Conservation (phyloP, 495 filamentous ascomycete species). For the Astrothelium subdiscretum region DNA sequence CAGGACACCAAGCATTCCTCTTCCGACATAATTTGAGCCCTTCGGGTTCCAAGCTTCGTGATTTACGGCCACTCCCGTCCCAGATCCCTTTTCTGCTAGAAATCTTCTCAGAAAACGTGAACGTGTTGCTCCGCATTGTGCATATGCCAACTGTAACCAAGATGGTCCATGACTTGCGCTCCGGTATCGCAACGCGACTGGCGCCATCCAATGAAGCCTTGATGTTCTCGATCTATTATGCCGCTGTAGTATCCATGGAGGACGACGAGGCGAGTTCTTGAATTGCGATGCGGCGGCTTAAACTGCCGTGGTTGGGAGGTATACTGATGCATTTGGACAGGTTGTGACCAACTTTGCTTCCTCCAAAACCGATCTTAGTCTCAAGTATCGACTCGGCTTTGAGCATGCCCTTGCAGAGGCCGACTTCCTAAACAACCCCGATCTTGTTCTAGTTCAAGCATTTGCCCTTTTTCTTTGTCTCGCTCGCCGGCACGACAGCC, state of each 20-base stretch:
- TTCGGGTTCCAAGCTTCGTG: slow-evolving; percentile 25
- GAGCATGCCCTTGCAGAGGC: slow-evolving; percentile 44
- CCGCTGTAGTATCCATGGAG: slow-evolving; percentile 46
- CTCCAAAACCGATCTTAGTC: slow-evolving; percentile 37
- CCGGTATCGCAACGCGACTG: slow-evolving; percentile 23
- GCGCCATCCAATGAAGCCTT: slow-evolving; percentile 42
- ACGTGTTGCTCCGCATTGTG: slow-evolving; percentile 35
- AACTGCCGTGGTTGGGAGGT: not conserved
- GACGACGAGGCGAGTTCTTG: slow-evolving; percentile 33
- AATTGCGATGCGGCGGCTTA: not conserved
- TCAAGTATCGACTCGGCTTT: slow-evolving; percentile 42
- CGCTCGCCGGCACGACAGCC: slow-evolving; percentile 38
- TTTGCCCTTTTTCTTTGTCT: slow-evolving; percentile 38
- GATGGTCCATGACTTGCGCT: slow-evolving; percentile 32
- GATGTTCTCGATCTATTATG: slow-evolving; percentile 50
- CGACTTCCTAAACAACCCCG: slow-evolving; percentile 34
- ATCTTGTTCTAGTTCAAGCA: slow-evolving; percentile 37
- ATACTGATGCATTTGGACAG: slow-evolving; percentile 16
- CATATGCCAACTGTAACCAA: slow-evolving; percentile 42
- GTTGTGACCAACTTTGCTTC: slow-evolving; percentile 38
- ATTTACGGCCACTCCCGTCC: slow-evolving; percentile 40
- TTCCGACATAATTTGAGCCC: slow-evolving; percentile 36
- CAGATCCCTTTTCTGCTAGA: slow-evolving; percentile 42
- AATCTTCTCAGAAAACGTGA: slow-evolving; percentile 43
- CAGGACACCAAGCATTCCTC: slow-evolving; percentile 43